Evolutionary conservation across 108 stramenopile species (phyloP), one percentile per base, ranked within the genome.

Genomic region (Cyclostephanos tholiformis): DNA sequence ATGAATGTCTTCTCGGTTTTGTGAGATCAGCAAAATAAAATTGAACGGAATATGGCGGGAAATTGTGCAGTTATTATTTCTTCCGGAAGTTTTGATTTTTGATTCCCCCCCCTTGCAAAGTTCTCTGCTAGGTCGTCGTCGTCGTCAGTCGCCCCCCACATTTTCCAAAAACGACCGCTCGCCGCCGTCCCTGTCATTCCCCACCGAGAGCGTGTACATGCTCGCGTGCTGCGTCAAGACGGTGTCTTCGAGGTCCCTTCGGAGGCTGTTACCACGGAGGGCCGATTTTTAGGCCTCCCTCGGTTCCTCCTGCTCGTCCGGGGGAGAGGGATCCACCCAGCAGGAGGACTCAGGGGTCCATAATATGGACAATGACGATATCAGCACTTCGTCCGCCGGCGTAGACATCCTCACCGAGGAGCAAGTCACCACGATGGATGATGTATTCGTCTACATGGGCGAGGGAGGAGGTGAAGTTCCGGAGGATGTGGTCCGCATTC

Each of bases 191-290:
- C 53, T 55, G 23, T 55, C 53, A 26, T 71, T 71, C 35, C 70
- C 70, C 17, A 71, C 70, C 46, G 70, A 71, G 46, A 46, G 57
- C 43, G 30, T 62, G 0, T 71, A 71, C 41, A 58, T 58, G 19
- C 70, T 71, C 27, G 59, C 70, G 10, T 71, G 70, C 49, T 71
- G 70, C 49, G 60, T 71, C 59, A 71, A 50, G 58, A 16, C 64
- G 64, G 25, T 25, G 25, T 65, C 64, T 44, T 65, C 38, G 17
- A 46, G 43, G 53, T 55, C 53, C 26, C 23, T 55, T 11, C 53
- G 53, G 9, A 26, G 10, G 35, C 66, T 51, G 22, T 51, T 51
- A 14, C 46, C 4, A 16, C 38, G 2, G n/a, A 27, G 44, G 48
- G 29, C 6, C 19, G 43, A 35, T 13, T 71, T 12, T 17, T 12